Conservation (phyloP, 805 yeast genomes). For the Ogataea trehaloabstinens region DNA sequence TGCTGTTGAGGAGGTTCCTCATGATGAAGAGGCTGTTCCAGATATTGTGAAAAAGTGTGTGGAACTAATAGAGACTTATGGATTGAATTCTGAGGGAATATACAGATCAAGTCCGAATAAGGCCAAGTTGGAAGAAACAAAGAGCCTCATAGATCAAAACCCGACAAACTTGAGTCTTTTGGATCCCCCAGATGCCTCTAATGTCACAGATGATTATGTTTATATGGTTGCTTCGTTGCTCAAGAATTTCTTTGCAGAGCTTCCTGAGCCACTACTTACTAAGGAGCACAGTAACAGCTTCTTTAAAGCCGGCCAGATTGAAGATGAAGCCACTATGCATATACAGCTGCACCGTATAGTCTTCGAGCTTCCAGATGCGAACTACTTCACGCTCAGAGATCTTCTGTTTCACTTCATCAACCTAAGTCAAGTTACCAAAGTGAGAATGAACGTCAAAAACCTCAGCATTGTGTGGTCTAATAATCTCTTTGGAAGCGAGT, state of each 20-base stretch:
- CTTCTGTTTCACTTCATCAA: constrained; percentile 71
- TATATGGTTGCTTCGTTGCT: constrained; percentile 84
- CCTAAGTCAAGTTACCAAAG: constrained; percentile 43
- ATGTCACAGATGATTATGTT: constrained; percentile 74
- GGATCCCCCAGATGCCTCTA: constrained; percentile 52
- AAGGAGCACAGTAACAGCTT: constrained; percentile 58
- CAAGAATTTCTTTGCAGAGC: constrained; percentile 75
- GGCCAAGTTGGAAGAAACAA: constrained; percentile 68
- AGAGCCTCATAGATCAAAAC: constrained; percentile 68
- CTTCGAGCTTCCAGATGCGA: constrained; percentile 89
- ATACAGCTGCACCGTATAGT: constrained; percentile 85
- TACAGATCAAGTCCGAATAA: constrained; percentile 84
- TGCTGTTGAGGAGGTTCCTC: constrained; percentile 75
- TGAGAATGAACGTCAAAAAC: constrained; percentile 80
- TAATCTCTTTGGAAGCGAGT: constrained; percentile 67
- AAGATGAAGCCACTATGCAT: constrained; percentile 52
- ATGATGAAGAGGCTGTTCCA: constrained; percentile 91
- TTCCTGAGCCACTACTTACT: constrained; percentile 87
- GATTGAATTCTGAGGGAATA: constrained; percentile 83
- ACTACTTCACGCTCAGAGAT: constrained; percentile 86
- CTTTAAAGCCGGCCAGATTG: constrained; percentile 67
- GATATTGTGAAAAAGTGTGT: constrained; percentile 86
- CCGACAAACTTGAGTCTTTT: constrained; percentile 57
- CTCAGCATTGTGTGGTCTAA: constrained; percentile 96
- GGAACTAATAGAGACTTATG: constrained; percentile 79